Percentiles rank a stretch among this genome's conserved stretches.
Conservation (phyloP, 1,284 basidiomycete species). For the Inonotus obliquus region DNA sequence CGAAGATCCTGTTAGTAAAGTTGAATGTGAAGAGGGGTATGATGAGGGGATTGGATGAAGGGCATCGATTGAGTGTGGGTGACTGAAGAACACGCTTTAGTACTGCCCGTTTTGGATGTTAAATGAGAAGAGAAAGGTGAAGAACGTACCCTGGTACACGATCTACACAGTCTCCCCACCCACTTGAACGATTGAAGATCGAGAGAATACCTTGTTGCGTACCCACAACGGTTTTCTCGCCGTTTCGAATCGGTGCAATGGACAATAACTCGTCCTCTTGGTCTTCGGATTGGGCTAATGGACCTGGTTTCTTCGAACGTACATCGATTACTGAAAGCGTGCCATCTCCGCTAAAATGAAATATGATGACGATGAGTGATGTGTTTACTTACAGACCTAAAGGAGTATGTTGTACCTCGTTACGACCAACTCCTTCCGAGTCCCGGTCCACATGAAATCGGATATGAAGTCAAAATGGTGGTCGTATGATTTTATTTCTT, state of each 20-base stretch:
- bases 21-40: conserved; percentile 62
- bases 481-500: conserved; percentile 62
- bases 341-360: conserved; percentile 73
- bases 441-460: conserved; percentile 83
- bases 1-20: conserved; percentile 88
- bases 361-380: not conserved
- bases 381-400: not conserved
- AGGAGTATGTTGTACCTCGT: conserved; percentile 60
- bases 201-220: conserved; percentile 90
- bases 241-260: conserved; percentile 71
- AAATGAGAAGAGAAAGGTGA: not conserved
- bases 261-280: conserved; percentile 95
- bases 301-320: conserved; percentile 69
- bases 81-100: conserved; percentile 41
- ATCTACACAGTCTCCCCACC: conserved; percentile 92
- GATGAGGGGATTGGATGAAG: conserved; percentile 68
- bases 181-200: conserved; percentile 82
- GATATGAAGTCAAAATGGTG: conserved; percentile 97
- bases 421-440: conserved; percentile 80
- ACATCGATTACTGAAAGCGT: conserved; percentile 88
- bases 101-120: not conserved
- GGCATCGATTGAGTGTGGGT: conserved; percentile 85
- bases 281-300: conserved; percentile 82
- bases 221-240: conserved; percentile 81
- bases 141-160: conserved; percentile 75